Evolutionary conservation across 176 grass and related monocot genomes (phyloP).

Genomic region (Bonia amplexicaulis): DNA sequence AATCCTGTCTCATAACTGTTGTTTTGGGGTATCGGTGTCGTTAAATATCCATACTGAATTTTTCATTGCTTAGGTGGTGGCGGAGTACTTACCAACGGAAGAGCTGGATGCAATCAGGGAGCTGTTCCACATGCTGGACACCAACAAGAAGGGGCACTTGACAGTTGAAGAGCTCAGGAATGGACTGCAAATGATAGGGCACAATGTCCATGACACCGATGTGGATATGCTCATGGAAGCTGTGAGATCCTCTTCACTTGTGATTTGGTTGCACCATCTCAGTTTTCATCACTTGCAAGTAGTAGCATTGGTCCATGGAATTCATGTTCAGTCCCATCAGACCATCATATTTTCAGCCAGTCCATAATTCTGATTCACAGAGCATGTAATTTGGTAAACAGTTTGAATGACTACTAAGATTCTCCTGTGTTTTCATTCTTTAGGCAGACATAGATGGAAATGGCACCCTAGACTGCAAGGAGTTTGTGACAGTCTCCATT

Average conservation of each 20-base stretch:
- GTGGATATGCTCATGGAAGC: conserved; percentile 88
- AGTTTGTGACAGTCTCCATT: conserved; percentile 84
- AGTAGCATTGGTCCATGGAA: background rate
- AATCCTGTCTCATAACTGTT: background rate
- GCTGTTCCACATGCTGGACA: conserved; percentile 87
- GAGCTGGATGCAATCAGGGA: conserved; percentile 64
- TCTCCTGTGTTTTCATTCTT: background rate
- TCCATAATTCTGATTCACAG: background rate
- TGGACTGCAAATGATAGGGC: conserved; percentile 51
- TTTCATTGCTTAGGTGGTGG: conserved; percentile 50
- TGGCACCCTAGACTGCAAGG: conserved; percentile 73
- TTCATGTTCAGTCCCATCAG: background rate
- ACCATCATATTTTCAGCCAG: background rate
- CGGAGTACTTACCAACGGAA: conserved; percentile 65
- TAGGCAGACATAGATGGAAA: conserved; percentile 84
- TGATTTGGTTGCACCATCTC: background rate
- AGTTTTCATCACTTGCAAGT: background rate
- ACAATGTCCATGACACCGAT: conserved; percentile 58
- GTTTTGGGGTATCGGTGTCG: background rate
- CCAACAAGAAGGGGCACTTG: conserved; percentile 67
- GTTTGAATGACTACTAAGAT: background rate
- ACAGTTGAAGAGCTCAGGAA: conserved; percentile 77
- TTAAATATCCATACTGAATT: background rate
- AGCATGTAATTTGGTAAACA: background rate
- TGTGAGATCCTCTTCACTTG: conserved; percentile 35